These are phyloP conservation scores for Fraxinus latifolia DNA, from an alignment of 305 asterid genomes.

Conservation along the genomic window DNA sequence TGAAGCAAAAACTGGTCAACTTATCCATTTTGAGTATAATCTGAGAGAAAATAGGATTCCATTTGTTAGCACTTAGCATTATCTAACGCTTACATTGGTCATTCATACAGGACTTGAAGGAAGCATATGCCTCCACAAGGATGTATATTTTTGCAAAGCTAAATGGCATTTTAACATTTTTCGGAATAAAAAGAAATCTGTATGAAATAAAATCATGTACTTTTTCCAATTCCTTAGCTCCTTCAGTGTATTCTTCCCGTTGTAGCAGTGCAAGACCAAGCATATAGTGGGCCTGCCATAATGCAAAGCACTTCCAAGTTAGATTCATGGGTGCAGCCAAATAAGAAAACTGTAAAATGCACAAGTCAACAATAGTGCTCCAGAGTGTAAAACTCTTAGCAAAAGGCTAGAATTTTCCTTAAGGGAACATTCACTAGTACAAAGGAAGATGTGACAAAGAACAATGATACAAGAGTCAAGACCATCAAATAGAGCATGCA, in stretches of 20 bases:
- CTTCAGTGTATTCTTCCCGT: slow-evolving; percentile 60
- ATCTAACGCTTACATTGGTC: not conserved
- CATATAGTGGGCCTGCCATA: slow-evolving; percentile 80
- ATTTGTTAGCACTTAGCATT: not conserved
- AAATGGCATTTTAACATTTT: not conserved
- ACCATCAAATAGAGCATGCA: not conserved
- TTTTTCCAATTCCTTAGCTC: slow-evolving; percentile 75
- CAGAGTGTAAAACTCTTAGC: not conserved
- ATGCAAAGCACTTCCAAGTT: slow-evolving; percentile 23
- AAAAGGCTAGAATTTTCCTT: not conserved
- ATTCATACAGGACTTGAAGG: not conserved
- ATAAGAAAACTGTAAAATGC: not conserved
- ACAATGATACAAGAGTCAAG: not conserved
- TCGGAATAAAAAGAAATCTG: not conserved
- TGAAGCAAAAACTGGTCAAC: not conserved
- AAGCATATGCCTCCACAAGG: not conserved
- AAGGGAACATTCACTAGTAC: not conserved
- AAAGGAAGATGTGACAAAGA: not conserved
- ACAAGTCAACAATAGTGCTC: not conserved
- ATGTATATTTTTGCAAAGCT: not conserved
- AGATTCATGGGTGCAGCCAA: slow-evolving; percentile 1
- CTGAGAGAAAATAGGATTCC: not conserved
- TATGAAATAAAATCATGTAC: slow-evolving; percentile 34
- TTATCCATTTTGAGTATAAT: not conserved
- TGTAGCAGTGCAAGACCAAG: slow-evolving; percentile 89